phyloP scores from a whole-genome alignment of 306 rosid species.

The Gynostemma pentaphyllum region DNA sequence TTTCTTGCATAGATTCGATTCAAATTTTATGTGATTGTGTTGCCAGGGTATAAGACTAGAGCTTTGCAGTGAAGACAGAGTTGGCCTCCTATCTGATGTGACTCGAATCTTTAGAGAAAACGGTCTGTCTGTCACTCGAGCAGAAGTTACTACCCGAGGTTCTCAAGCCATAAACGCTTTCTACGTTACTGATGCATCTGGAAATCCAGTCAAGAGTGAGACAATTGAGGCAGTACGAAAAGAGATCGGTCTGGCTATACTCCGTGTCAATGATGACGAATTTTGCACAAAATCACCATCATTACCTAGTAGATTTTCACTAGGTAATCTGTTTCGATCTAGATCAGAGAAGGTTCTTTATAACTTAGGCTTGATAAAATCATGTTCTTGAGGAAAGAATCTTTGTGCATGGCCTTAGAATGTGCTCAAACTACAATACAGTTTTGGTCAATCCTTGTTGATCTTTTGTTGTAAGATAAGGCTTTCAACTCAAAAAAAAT shows the following conservation, averaged over 20 bases:
- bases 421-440: conserved; percentile 18
- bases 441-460: conserved; percentile 22
- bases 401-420: conserved; percentile 17
- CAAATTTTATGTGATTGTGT: neutral
- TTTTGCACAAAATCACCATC: conserved; percentile 34
- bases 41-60: conserved; percentile 82
- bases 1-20: neutral
- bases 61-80: conserved; percentile 73
- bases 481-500: neutral
- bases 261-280: conserved; percentile 54
- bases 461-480: conserved; percentile 15
- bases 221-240: conserved; percentile 79
- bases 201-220: conserved; percentile 66
- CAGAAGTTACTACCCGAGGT: conserved; percentile 82
- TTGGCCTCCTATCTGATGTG: conserved; percentile 82
- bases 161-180: conserved; percentile 73
- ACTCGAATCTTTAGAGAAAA: conserved; percentile 96
- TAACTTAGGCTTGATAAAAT: conserved; percentile 78
- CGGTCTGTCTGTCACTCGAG: conserved; percentile 78
- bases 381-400: conserved; percentile 48
- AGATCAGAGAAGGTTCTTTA: conserved; percentile 83
- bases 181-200: conserved; percentile 76
- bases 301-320: conserved; percentile 45
- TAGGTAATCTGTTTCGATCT: conserved; percentile 58
- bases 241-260: conserved; percentile 66